Evolutionary conservation across 495 filamentous ascomycete species (phyloP), one percentile per base, ranked within the genome.

Genomic region (Daldinia decipiens): DNA sequence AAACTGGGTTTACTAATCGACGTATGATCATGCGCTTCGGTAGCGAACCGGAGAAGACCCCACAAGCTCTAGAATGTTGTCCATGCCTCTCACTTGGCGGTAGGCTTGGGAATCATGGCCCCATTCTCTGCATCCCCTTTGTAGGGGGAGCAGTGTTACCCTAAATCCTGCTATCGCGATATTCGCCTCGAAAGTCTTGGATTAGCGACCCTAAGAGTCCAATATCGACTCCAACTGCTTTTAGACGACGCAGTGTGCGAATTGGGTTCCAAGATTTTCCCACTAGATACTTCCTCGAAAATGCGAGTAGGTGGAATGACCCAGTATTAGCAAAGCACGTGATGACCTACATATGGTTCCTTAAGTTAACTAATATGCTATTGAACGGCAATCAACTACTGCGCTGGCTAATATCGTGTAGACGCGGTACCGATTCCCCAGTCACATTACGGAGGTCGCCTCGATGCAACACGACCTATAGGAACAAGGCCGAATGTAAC

Each of bases 381-480:
- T 36, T 56, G 29, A 40, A 54, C 47, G 24, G 53, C 53, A 47
- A 29, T 39, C 34, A 36, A 60, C 32, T n/a, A 57, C 52, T 19
- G 34, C 51, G 62, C 57, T 61, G 56, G 53, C 32, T 59, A 40
- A 65, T 56, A 64, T 60, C 34, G 61, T 60, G 59, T 47, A 65
- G 36, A 68, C 61, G 65, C 40, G 58, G 43, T 39, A 55, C 55
- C 43, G 54, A 50, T 36, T 39, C 31, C 39, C 40, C 40, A 61
- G 31, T 69, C 61, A 59, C 62, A 62, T 61, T 21, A 24, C 38
- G n/a, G 50, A 69, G 29, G 61, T 65, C 51, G 54, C 65, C 39
- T 58, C 52, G 62, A 69, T 68, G 70, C 43, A 59, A 64, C 58
- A 43, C 45, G 57, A 65, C 70, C 68, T 65, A 73, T 60, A 62